phyloP scores from a whole-genome alignment of 192 early-diverging fungal genomes.

The Coemansia sp. region DNA sequence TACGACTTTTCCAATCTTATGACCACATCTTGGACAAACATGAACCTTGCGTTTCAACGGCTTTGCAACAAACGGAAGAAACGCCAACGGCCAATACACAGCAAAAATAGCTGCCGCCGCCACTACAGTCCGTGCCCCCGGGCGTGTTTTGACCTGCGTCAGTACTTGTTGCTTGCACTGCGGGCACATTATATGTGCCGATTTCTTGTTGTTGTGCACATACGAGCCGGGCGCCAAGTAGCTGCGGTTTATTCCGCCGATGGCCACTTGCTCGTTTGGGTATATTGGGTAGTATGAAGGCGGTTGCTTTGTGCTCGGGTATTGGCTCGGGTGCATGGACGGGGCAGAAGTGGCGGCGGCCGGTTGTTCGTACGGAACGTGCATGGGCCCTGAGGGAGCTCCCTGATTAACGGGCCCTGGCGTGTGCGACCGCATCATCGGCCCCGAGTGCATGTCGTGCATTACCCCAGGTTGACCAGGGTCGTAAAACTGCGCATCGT shows the following conservation, averaged over 20 bases:
- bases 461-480: background rate
- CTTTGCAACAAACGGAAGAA: slow-evolving; percentile 37
- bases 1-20: slow-evolving; percentile 42
- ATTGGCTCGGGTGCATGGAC: slow-evolving; percentile 4
- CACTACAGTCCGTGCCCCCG: slow-evolving; percentile 33
- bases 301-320: background rate
- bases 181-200: slow-evolving; percentile 32
- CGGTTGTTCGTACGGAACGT: background rate
- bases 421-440: slow-evolving; percentile 9
- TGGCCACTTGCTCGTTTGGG: slow-evolving; percentile 15
- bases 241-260: slow-evolving; percentile 17
- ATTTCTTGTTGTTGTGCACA: slow-evolving; percentile 30
- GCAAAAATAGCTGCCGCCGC: slow-evolving; percentile 38
- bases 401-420: background rate
- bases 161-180: slow-evolving; percentile 31
- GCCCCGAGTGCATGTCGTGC: background rate
- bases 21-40: slow-evolving; percentile 32
- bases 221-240: slow-evolving; percentile 31
- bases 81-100: slow-evolving; percentile 45
- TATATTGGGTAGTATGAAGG: slow-evolving; percentile 6
- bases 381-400: background rate
- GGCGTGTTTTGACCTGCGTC: slow-evolving; percentile 31
- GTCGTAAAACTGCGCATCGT: slow-evolving; percentile 15
- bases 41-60: slow-evolving; percentile 41
- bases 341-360: background rate